Evolutionary conservation across 108 stramenopile species (phyloP), one percentile per base, ranked within the genome.

Genomic region (Skeletonema costatum): DNA sequence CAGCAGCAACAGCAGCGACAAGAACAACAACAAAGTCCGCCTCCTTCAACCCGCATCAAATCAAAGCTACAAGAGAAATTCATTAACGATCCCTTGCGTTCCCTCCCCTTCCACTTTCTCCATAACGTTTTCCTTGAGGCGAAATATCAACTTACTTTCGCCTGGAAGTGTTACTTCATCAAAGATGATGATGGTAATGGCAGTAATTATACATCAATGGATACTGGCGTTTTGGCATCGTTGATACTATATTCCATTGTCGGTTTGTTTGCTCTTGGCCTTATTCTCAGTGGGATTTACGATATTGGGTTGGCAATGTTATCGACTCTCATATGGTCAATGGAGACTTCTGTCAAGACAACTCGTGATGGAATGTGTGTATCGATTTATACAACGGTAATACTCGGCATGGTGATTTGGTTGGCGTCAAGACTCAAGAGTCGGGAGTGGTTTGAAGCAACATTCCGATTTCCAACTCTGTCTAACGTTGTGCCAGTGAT

Each of bases 1-100:
- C 4, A 66, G 5, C 11, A 64, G 38, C 13, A 33, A 4, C 64
- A 41, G 59, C 51, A 59, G 4, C 65, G 19, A 32, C 36, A 25
- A 44, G 25, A 33, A 46, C 35, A 30, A 11, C 13, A 68, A 68
- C 41, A 44, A 51, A n/a, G 5, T 3, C 7, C 2, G 35, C 36
- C n/a, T 44, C 61, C 66, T 11, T 21, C 65, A 44, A 68, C 29
- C 42, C 39, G 62, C 7, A 56, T 56, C 53, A 62, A 70, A 50
- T 17, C 35, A 14, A 73, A 64, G 73, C 50, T 71, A 39, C 79
- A 73, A 46, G 60, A 71, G 19, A 64, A 64, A 41, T 39, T 80
- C 17, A 51, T 80, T 16, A 60, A 69, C 32, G 73, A 80, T 56
- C 79, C 79, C 3, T 61, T 80, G 13, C 72, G 68, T 38, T 59